Base-by-base conservation (phyloP, 73 alveolate species). In the Paramecium caudatum region DNA sequence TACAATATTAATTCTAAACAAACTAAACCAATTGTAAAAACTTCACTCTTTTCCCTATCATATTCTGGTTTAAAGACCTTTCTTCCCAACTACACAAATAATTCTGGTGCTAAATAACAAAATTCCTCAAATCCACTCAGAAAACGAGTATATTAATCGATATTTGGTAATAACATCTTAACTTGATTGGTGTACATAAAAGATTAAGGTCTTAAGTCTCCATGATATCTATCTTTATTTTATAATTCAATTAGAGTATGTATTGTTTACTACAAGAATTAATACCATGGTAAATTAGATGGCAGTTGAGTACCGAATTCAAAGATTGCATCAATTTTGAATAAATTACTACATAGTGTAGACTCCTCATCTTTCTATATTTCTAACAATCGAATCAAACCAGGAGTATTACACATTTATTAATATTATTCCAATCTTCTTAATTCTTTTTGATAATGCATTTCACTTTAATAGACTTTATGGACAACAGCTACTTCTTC, bases 91-190 rank as follows among this genome's bases (percentile, higher is more conserved):
- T 74, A 21, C 12, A 21, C 17, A 21, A 74, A 74, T 41, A 74
- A 27, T 43, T 74, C 88, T 9, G 88, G 88, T 1, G 69, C 17
- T 0, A 74, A 13, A 21, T 74, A 74, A 37, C 88, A 74, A 47
- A 16, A 30, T 74, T 74, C 62, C 15, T 74, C 88, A 74, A 74
- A 74, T n/a, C 88, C 88, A 74, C 88, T 39, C 15, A 74, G 32
- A 23, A 74, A 37, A 39, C 65, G 3, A 37, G 36, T 39, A 21
- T 74, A 74, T 39, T 74, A 43, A 41, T 37, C 62, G 6, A 74
- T 27, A 37, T 41, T 19, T 5, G 88, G 88, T 74, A 74, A 37
- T 5, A 74, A 34, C 15, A 74, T 15, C 8, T 74, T 74, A 15
- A 74, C 88, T 74, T 74, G 10, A 74, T 74, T 39, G 21, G 65